Conservation (phyloP, 805 yeast genomes). For the Schwanniomyces occidentalis region DNA sequence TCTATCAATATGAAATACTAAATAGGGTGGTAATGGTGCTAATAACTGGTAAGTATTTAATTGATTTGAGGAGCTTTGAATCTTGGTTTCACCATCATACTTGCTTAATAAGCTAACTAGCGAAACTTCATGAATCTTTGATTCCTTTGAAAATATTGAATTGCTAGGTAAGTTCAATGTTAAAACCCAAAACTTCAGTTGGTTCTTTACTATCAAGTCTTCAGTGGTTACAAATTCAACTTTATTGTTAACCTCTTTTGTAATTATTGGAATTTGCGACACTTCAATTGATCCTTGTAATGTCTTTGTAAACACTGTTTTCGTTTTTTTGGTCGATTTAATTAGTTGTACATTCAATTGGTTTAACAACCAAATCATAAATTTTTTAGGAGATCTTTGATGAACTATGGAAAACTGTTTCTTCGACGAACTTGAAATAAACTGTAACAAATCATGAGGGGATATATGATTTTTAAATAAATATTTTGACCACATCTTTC, state of each 20-base stretch:
- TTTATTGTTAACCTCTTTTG: constrained; percentile 15
- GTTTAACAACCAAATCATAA: constrained; percentile 62
- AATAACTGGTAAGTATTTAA: constrained; percentile 38
- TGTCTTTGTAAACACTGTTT: constrained; percentile 27
- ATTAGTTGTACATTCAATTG: constrained; percentile 31
- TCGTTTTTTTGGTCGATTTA: constrained; percentile 8
- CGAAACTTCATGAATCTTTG: constrained; percentile 52
- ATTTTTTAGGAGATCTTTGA: constrained; percentile 53
- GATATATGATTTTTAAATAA: constrained; percentile 64
- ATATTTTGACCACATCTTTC: constrained; percentile 64
- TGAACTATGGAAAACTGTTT: constrained; percentile 39
- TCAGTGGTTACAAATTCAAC: constrained; percentile 23
- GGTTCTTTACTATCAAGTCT: neutral
- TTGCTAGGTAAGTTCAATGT: constrained; percentile 55
- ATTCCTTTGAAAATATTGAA: constrained; percentile 6
- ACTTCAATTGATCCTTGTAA: constrained; percentile 57
- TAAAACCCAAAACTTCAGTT: constrained; percentile 48
- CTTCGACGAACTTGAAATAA: constrained; percentile 43
- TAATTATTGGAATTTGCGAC: constrained; percentile 12
- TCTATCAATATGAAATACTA: constrained; percentile 61
- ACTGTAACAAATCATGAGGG: constrained; percentile 63
- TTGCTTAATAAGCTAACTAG: constrained; percentile 46
- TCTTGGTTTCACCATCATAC: constrained; percentile 32
- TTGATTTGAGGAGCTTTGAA: constrained; percentile 32
- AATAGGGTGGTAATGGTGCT: constrained; percentile 48